phyloP scores from a whole-genome alignment of 371 early-diverging fungal species.

The Zychaea mexicana region DNA sequence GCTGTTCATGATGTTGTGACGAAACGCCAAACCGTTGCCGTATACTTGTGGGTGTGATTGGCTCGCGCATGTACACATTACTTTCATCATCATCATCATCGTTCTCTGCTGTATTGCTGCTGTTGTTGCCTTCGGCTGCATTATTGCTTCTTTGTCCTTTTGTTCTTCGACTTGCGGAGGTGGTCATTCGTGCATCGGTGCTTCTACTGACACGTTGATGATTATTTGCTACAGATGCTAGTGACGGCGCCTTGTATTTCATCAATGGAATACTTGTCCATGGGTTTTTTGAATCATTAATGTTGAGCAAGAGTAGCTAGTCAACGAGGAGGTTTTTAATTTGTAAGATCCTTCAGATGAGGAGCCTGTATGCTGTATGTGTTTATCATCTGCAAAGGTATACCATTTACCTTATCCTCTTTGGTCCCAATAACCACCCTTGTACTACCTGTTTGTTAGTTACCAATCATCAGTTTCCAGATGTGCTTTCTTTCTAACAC shows the following conservation, averaged over 20 bases:
- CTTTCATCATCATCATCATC: neutral
- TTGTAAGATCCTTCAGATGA: too few species aligned
- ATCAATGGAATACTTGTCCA: neutral
- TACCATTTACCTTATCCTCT: constrained; percentile 46
- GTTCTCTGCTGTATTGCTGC: neutral
- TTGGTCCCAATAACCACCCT: constrained; percentile 68
- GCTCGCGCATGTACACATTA: constrained; percentile 11
- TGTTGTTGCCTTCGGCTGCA: neutral
- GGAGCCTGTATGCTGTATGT: neutral
- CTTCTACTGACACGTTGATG: neutral
- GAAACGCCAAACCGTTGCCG: constrained; percentile 8
- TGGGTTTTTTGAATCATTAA: too few species aligned
- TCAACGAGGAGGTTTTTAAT: too few species aligned
- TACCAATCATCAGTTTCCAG: neutral
- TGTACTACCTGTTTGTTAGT: constrained; percentile 14
- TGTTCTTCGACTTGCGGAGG: constrained; percentile 6
- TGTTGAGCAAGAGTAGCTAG: too few species aligned
- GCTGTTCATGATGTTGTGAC: neutral
- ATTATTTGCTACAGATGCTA: neutral
- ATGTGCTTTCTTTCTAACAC: too few species aligned
- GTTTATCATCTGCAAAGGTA: neutral
- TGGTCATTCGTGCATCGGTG: neutral
- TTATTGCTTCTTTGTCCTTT: neutral
- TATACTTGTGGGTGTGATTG: constrained; percentile 34
- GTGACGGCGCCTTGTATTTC: neutral